phyloP scores from a whole-genome alignment of 345 rosid species.

The Eucalyptus melliodora region DNA sequence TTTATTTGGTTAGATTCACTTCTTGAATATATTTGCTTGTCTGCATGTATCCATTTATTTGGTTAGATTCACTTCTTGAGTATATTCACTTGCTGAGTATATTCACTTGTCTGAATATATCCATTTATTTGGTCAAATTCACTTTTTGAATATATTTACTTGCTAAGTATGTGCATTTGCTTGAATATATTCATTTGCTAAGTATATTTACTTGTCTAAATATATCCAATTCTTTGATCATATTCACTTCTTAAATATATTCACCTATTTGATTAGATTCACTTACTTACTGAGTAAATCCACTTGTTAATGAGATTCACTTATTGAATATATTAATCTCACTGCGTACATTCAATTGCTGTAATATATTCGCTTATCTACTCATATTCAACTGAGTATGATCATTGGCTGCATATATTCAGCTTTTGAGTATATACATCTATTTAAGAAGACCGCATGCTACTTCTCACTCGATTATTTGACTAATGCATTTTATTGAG shows the following conservation, averaged over 20 bases:
- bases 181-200: background rate
- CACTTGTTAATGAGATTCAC: no score
- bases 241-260: no score
- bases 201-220: background rate
- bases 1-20: background rate
- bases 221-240: background rate
- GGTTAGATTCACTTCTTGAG: no score
- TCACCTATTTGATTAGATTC: no score
- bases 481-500: background rate
- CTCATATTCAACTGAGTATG: background rate
- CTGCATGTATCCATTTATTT: no score
- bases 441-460: background rate
- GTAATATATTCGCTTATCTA: no score
- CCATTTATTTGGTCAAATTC: background rate
- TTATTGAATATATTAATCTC: no score
- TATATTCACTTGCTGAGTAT: background rate
- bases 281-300: no score
- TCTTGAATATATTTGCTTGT: no score
- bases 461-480: background rate
- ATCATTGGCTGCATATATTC: no score
- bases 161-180: no score
- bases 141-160: no score
- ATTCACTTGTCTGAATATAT: background rate
- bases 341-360: background rate
- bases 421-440: background rate